Base-by-base conservation (phyloP, 257 asterid genomes). In the Rehmannia glutinosa region DNA sequence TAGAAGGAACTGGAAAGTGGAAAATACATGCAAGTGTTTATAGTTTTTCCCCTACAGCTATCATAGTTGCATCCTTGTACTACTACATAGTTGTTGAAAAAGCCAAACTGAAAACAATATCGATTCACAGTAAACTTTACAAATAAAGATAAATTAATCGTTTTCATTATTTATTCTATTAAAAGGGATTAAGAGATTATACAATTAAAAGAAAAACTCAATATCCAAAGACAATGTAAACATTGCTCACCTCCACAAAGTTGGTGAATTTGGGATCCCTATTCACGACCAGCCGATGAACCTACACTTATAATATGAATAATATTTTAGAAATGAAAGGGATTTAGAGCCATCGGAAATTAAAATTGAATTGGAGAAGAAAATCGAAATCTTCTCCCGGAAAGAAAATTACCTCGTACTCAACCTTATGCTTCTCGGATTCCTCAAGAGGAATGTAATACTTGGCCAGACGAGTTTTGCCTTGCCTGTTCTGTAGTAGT, bases 381-480 rank as follows among this genome's bases (percentile, higher is more conserved):
- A 63, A 25, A 49, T n/a, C n/a, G n/a, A n/a, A n/a, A n/a, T n/a
- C n/a, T n/a, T n/a, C n/a, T n/a, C n/a, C n/a, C n/a, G 28, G 7
- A 19, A 50, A 0, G 9, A 6, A 8, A 1, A 68, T 53, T 83
- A 88, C 94, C 96, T 88, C 94, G 78, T 84, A 84, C 51, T 88
- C 94, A 24, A 88, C 94, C 75, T 82, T 88, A 73, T 88, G 96
- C 77, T 88, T 88, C 89, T 88, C 94, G 54, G 96, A 88, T 86
- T 88, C 94, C 76, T 88, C 96, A 27, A 88, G 91, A 62, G 96
- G 94, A 64, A 88, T 79, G 80, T 88, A 88, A 66, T 86, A 88
- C 64, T 88, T 88, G 21, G 94, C 96, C 41, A 88, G 70, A 38
- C 96, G 89, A 67, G 96, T 88, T 66, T 86, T 86, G 0, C 94